Conservation (phyloP, 441 rosid species). For the Populus tomentosa region DNA sequence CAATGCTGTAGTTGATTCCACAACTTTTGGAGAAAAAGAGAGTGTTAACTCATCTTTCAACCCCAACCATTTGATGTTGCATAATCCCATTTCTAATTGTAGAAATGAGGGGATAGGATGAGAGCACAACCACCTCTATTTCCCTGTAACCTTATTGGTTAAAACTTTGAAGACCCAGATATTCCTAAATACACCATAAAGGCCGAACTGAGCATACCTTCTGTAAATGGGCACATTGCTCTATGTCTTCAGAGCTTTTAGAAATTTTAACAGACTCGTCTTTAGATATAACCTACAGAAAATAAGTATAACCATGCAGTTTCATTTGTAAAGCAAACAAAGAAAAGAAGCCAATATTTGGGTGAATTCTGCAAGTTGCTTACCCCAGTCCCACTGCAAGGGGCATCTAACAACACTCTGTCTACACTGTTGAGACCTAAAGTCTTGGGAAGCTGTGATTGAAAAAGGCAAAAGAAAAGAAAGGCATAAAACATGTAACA, state of each 20-base stretch:
- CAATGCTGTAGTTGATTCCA: not conserved
- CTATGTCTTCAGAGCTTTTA: slow-evolving; percentile 76
- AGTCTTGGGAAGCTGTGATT: slow-evolving; percentile 69
- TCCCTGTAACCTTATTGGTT: not conserved
- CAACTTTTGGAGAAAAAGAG: not conserved
- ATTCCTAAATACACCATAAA: not conserved
- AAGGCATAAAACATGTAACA: not conserved
- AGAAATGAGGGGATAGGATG: not conserved
- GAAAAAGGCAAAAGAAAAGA: not conserved
- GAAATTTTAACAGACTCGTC: slow-evolving; percentile 91
- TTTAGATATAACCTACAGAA: slow-evolving; percentile 79
- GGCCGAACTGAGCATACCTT: slow-evolving; percentile 46
- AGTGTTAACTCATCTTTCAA: not conserved
- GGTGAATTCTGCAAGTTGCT: slow-evolving; percentile 17
- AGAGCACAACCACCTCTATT: not conserved
- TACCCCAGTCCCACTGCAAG: slow-evolving; percentile 99
- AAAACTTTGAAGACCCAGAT: not conserved
- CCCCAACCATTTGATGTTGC: not conserved
- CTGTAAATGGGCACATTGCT: slow-evolving; percentile 72
- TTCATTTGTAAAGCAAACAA: slow-evolving; percentile 7
- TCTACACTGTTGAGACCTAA: slow-evolving; percentile 78
- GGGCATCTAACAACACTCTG: slow-evolving; percentile 94
- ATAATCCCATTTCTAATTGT: not conserved
- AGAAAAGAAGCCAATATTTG: not conserved
- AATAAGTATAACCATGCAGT: slow-evolving; percentile 9